Evolutionary conservation across 2,329 filamentous ascomycete genomes (phyloP).

Genomic region (Aspergillus unguis): DNA sequence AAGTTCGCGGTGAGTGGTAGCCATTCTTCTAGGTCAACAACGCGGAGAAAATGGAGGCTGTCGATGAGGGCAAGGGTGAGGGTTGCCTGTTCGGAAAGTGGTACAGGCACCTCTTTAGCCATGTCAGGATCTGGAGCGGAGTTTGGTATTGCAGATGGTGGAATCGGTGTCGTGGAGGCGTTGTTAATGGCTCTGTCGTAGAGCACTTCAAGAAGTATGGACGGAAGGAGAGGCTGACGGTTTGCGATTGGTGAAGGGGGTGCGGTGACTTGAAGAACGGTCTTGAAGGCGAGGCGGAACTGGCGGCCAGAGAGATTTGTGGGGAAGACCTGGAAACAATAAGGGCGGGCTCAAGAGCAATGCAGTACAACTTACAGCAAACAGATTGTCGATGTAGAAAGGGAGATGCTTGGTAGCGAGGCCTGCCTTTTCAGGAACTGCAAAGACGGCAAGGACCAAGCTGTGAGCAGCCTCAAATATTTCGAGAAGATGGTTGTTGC

Average conservation of each 20-base stretch:
- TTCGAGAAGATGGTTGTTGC: constrained; percentile 56
- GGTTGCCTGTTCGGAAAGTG: constrained; percentile 69
- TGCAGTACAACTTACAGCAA: constrained; percentile 48
- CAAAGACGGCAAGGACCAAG: constrained; percentile 73
- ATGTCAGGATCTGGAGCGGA: constrained; percentile 30
- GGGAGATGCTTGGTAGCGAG: constrained; percentile 70
- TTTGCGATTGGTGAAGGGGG: constrained; percentile 74
- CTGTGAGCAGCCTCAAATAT: constrained; percentile 90
- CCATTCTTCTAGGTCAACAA: constrained; percentile 74
- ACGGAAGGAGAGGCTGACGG: constrained; percentile 72
- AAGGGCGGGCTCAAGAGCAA: not conserved
- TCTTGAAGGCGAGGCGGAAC: constrained; percentile 84
- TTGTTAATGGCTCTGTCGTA: constrained; percentile 59
- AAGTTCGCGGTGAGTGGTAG: constrained; percentile 67
- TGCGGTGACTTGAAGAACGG: constrained; percentile 74
- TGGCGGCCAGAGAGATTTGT: constrained; percentile 74
- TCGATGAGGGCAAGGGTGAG: constrained; percentile 76
- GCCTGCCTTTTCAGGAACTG: constrained; percentile 71
- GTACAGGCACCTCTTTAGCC: constrained; percentile 28
- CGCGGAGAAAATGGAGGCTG: constrained; percentile 68
- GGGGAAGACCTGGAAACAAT: constrained; percentile 63
- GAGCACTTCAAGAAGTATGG: constrained; percentile 75
- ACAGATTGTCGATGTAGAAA: constrained; percentile 78
- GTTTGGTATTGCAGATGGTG: constrained; percentile 34
- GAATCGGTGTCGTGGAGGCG: constrained; percentile 50